Base-by-base conservation (phyloP, 768 basidiomycete genomes). In the Boletus pseudo-olivaceus region DNA sequence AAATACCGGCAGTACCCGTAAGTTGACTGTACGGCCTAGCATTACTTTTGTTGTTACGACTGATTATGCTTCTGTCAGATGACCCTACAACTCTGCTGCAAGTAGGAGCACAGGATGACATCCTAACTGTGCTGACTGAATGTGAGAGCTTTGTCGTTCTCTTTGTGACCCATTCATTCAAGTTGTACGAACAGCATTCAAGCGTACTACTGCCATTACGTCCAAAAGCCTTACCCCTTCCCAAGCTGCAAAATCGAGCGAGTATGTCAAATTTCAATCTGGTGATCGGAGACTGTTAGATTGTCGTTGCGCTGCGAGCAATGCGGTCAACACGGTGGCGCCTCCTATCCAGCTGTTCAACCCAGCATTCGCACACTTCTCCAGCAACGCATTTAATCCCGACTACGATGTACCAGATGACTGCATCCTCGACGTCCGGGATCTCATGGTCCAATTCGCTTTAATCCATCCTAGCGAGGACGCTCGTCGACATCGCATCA, bases 341-440 rank as follows among this genome's bases (percentile, higher is more conserved):
- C 46, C 55, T 23, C 52, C 55, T 1, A 54, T 61, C 17, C 55
- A 61, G 20, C 12, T 61, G 7, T 61, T 64, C 46, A 51, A 70
- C 35, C 61, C 67, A 12, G 59, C 62, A 20, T 73, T 73, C 33
- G 59, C 62, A 14, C 41, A 47, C 20, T 73, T 73, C 53, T 47
- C 45, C 4, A 61, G 52, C 46, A 65, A 57, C 35, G 67, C 60
- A 20, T 62, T 53, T 29, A 37, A 59, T 17, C 52, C 57, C 0
- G 1, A 15, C 1, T 53, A 63, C 7, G 3, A 41, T 2, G 53
- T 56, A 30, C 57, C 62, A 1, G 3, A 39, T n/a, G 47, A 62
- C 15, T 19, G 54, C 15, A 19, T 67, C 15, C 46, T 2, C 6
- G 1, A 52, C 1, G 47, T 56, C 8, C 37, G 37, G 2, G 23